These are phyloP conservation scores for Osmanthus fragrans DNA, from an alignment of 257 asterid genomes.

Conservation along the genomic window DNA sequence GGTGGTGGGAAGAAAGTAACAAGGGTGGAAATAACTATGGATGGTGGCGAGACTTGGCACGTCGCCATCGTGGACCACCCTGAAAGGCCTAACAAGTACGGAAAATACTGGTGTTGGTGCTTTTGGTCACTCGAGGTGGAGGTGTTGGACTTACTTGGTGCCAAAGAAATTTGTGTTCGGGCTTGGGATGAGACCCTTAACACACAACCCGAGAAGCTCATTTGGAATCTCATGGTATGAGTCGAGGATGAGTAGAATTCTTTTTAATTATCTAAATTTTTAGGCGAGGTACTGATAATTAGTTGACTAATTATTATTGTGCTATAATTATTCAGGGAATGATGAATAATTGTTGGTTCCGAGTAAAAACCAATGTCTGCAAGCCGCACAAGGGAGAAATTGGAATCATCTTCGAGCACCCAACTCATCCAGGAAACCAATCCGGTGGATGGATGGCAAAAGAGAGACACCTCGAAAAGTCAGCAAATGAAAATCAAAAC, in stretches of 20 bases:
- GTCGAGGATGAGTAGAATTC: not conserved
- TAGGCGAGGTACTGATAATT: not conserved
- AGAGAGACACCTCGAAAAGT: slow-evolving; percentile 62
- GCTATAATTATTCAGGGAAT: slow-evolving; percentile 54
- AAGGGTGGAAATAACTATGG: slow-evolving; percentile 84
- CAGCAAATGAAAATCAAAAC: slow-evolving; percentile 41
- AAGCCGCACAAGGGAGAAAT: slow-evolving; percentile 79
- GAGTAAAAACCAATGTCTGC: slow-evolving; percentile 78
- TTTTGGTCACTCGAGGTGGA: slow-evolving; percentile 91
- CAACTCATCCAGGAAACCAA: slow-evolving; percentile 83
- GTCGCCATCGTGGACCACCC: slow-evolving; percentile 59
- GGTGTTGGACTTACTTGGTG: slow-evolving; percentile 70
- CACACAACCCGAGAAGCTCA: slow-evolving; percentile 91
- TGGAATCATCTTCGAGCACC: slow-evolving; percentile 91
- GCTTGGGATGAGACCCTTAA: slow-evolving; percentile 93
- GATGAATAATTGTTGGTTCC: slow-evolving; percentile 99
- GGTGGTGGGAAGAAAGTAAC: slow-evolving; percentile 97
- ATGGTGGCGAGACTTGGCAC: slow-evolving; percentile 88
- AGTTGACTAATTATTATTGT: not conserved
- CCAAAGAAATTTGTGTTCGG: slow-evolving; percentile 86
- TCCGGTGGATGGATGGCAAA: slow-evolving; percentile 99
- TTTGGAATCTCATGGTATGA: slow-evolving; percentile 90
- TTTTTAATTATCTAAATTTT: not conserved
- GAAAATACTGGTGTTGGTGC: slow-evolving; percentile 97
- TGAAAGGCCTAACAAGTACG: slow-evolving; percentile 75